phyloP scores from a whole-genome alignment of 1,284 basidiomycete species.

The Ustilago cynodontis region DNA sequence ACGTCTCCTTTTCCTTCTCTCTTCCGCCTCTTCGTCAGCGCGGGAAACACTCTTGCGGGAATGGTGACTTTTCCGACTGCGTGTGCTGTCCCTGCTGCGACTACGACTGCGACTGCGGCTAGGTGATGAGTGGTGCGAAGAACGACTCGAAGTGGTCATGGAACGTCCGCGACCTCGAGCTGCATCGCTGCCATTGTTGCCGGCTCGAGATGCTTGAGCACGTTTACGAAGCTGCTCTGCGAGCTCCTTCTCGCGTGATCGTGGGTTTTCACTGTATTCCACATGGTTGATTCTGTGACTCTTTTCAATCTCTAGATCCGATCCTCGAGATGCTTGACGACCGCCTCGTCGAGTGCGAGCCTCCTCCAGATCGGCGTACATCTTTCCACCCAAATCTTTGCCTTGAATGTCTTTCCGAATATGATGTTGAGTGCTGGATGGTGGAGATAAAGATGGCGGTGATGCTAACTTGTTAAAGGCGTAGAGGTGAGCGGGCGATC shows the following conservation, averaged over 20 bases:
- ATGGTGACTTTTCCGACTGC: constrained; percentile 32
- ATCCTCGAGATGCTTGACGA: constrained; percentile 25
- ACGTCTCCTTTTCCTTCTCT: constrained; percentile 59
- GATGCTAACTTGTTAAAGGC: not conserved
- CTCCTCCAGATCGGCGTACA: constrained; percentile 67
- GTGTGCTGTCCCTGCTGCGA: constrained; percentile 32
- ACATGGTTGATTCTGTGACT: constrained; percentile 11
- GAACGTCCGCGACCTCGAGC: constrained; percentile 30
- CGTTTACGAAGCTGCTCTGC: constrained; percentile 64
- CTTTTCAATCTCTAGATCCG: constrained; percentile 35
- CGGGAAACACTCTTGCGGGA: constrained; percentile 40
- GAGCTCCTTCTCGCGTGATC: constrained; percentile 61
- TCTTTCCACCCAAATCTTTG: constrained; percentile 1
- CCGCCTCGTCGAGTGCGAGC: constrained; percentile 39
- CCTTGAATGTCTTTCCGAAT: not conserved
- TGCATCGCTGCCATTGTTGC: constrained; percentile 6
- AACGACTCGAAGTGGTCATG: constrained; percentile 28
- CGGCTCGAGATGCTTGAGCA: constrained; percentile 50
- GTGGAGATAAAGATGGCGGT: not conserved
- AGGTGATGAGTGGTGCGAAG: constrained; percentile 34
- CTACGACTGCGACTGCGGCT: constrained; percentile 28
- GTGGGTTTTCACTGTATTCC: constrained; percentile 16
- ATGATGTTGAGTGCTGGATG: not conserved
- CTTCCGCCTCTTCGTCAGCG: constrained; percentile 65
- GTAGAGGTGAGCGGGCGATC: not conserved